phyloP scores from a whole-genome alignment of 495 filamentous ascomycete species.

The Sporormia fimetaria region DNA sequence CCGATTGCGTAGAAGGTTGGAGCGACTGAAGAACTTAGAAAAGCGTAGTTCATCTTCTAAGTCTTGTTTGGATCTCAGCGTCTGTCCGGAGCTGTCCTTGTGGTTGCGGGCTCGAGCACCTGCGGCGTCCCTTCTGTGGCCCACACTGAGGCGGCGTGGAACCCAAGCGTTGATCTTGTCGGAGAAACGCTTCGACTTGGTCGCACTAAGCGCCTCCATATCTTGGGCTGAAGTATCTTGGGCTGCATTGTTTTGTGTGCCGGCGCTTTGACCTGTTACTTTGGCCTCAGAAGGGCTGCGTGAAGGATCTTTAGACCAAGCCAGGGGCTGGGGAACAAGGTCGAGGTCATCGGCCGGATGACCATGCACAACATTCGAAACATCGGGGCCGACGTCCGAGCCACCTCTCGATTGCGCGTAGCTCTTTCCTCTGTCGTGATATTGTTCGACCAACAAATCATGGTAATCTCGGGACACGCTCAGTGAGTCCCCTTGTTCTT shows the following conservation, averaged over 20 bases:
- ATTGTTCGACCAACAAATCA: slow-evolving; percentile 18
- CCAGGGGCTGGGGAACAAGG: slow-evolving; percentile 5
- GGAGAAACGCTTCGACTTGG: too few relatives aligned
- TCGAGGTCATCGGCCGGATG: background rate
- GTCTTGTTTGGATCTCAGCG: background rate
- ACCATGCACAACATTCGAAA: background rate
- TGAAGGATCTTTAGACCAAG: slow-evolving; percentile 4
- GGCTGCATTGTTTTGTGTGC: background rate
- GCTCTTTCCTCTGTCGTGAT: slow-evolving; percentile 13
- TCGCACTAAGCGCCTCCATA: too few relatives aligned
- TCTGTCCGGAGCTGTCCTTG: background rate
- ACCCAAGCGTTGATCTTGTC: slow-evolving; percentile 12
- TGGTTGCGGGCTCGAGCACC: background rate
- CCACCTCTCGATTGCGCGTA: slow-evolving; percentile 2
- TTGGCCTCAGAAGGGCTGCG: background rate
- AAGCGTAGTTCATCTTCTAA: slow-evolving; percentile 4
- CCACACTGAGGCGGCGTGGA: slow-evolving; percentile 12
- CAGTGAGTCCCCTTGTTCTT: slow-evolving; percentile 13
- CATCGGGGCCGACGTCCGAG: background rate
- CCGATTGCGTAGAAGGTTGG: background rate
- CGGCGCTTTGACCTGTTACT: background rate
- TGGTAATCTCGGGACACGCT: slow-evolving; percentile 24
- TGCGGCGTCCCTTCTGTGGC: background rate
- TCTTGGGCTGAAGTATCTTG: background rate
- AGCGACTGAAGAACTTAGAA: slow-evolving; percentile 11